Evolutionary conservation across 192 early-diverging fungal genomes (phyloP).

Genomic region (Gonapodya sp.): DNA sequence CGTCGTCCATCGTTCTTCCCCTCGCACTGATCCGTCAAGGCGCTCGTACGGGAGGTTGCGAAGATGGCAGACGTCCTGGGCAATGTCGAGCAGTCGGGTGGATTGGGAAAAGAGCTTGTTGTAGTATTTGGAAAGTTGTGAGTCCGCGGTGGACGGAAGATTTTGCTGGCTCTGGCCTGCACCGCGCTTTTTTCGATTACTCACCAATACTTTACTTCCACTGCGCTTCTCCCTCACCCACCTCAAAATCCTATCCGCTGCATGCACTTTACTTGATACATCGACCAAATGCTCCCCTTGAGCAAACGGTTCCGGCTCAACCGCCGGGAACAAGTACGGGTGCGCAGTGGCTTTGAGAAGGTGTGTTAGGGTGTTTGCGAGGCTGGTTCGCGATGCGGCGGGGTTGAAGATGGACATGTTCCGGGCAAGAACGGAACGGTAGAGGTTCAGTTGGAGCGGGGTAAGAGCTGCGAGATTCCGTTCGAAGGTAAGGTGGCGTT

Average conservation of each 20-base stretch:
- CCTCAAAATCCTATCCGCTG: neutral
- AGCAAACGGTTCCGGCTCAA: neutral
- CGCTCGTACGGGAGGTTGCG: slow-evolving; percentile 7
- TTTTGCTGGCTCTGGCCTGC: too few relatives aligned
- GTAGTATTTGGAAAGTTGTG: too few relatives aligned
- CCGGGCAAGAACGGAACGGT: neutral
- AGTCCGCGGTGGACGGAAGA: too few relatives aligned
- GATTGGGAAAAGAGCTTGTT: neutral
- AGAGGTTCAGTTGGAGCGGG: neutral
- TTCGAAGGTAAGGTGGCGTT: neutral
- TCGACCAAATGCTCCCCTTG: neutral
- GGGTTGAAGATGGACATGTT: neutral
- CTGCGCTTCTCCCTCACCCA: neutral
- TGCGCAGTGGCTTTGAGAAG: neutral
- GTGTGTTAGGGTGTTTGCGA: neutral
- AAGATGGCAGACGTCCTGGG: neutral
- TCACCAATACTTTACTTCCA: neutral
- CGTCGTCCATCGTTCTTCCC: slow-evolving; percentile 4
- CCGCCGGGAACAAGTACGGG: neutral
- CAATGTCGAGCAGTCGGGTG: neutral
- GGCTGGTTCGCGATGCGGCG: neutral
- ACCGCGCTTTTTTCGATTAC: neutral
- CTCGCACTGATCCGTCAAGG: slow-evolving; percentile 7
- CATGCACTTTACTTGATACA: neutral
- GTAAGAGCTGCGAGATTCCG: neutral